Evolutionary conservation across 441 rosid species (phyloP), one percentile per base, ranked within the genome.

Genomic region (Croton setiger): DNA sequence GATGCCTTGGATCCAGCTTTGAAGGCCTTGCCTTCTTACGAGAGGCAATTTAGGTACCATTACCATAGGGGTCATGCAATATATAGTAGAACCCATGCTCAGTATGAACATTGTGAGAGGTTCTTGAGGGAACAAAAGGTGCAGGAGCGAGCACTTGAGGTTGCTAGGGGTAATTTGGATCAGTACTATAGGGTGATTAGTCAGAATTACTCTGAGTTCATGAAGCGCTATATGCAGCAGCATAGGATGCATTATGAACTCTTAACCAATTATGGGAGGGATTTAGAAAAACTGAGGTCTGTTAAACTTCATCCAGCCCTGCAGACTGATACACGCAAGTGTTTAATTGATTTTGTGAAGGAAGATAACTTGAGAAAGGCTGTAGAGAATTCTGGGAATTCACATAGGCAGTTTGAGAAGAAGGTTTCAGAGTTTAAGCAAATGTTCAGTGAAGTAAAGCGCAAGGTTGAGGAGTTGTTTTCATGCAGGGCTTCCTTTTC

Each of bases 1-100:
- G 96, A 91, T 82, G 94, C 93, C 31, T 68, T 80, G 0, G 98
- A 96, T 76, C 99, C 98, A 41, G 98, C 98, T 71, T 77, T 96
- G 80, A 96, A 89, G 86, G 97, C 97, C 36, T 83, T 93, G 78
- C 96, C 97, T 79, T 83, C 89, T 44, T 96, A 93, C 68, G 97
- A 93, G 78, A 86, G 92, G 79, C 93, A 70, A 64, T 96, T 96
- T 80, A 77, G 94, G 69, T 82, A 83, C 79, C 99, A 96, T 71
- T 91, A 74, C 65, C 89, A 80, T 14, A 75, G 72, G 71, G 97
- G 98, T 14, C 80, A 83, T 41, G 80, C 76, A 1, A 76, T 93
- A 60, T 91, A 86, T 69, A 78, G 69, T 67, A 80, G 85, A 69
- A 89, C 96, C 7, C 85, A 80, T 64, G 73, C 71, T 33, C 84